phyloP scores from a whole-genome alignment of 176 grass and related monocot species.

The Zea luxurians region DNA sequence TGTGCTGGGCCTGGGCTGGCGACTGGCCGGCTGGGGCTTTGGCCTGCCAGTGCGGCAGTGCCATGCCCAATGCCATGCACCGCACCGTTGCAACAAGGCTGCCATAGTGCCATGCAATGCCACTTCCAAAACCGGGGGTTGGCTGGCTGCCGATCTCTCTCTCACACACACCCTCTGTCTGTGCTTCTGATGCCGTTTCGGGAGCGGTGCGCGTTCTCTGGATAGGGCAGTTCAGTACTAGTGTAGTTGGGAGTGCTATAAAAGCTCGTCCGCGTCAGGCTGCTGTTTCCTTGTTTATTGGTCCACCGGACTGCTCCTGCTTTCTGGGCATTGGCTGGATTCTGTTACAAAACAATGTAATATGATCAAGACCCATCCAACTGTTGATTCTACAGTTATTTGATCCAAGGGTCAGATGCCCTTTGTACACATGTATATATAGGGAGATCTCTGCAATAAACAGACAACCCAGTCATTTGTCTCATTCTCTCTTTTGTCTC shows the following conservation, averaged over 20 bases:
- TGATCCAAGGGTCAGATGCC: no score
- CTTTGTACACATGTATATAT: no score
- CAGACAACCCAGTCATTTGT: no score
- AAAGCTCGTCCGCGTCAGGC: neutral
- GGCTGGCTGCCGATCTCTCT: neutral
- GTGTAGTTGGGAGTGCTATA: no score
- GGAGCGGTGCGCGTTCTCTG: neutral
- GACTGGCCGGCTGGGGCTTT: neutral
- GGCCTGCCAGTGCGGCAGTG: neutral
- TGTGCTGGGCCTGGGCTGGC: neutral
- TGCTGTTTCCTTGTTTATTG: conserved; percentile 36
- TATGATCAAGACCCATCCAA: no score
- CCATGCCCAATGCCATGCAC: neutral
- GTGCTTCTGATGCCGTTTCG: conserved; percentile 13
- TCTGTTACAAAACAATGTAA: no score
- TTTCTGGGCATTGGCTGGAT: neutral
- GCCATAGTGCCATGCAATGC: neutral
- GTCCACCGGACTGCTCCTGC: conserved; percentile 2
- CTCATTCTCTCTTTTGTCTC: no score
- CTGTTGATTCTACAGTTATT: no score
- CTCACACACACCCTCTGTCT: neutral
- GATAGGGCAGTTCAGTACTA: no score
- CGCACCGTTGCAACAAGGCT: no score
- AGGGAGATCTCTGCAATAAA: no score
- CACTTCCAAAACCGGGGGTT: conserved; percentile 22